Base-by-base conservation (phyloP, 2,329 filamentous ascomycete species). In the Fusarium irregulare region DNA sequence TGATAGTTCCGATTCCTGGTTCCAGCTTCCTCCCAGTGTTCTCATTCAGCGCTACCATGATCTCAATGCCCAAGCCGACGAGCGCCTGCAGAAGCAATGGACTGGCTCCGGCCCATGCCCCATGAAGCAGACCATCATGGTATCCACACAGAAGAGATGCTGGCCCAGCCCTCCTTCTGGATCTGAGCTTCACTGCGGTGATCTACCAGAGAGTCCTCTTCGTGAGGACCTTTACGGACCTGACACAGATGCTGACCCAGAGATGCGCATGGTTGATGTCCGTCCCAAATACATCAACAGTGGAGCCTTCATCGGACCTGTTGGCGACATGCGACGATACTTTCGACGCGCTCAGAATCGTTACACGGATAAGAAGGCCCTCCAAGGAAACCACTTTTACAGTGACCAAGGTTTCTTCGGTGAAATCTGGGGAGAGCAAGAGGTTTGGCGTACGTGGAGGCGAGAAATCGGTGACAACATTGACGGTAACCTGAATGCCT, bases 331-430 rank as follows among this genome's bases (percentile, higher is more conserved):
- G 69, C 59, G 57, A 12, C 66, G 67, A 14, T 73, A 74, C 58
- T 68, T 76, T 21, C 69, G 70, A 18, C 71, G 72, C 4, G 70
- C 58, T 3, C 60, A 71, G 20, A 64, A 71, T 6, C 69, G 64
- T 18, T 71, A 78, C 42, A 66, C 68, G 13, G 59, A 57, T 20
- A 60, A 56, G 18, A 54, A 65, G 20, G 56, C 69, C 7, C 54
- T 51, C 6, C 53, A 60, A 2, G 61, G 68, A 7, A 47, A 45
- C 4, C 23, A 66, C 11, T 58, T 77, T 9, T 68, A 66, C 40
- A 74, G 72, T 50, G 77, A 79, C 14, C 77, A 79, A 28, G 76
- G 73, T 12, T 45, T 78, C 46, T 72, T 77, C 7, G 76, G 64
- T 7, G 73, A 78, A 37, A 69, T 79, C 11, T 74, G 76, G 28